Evolutionary conservation across 2,329 filamentous ascomycete genomes (phyloP).

Genomic region (Xylaria sp.): DNA sequence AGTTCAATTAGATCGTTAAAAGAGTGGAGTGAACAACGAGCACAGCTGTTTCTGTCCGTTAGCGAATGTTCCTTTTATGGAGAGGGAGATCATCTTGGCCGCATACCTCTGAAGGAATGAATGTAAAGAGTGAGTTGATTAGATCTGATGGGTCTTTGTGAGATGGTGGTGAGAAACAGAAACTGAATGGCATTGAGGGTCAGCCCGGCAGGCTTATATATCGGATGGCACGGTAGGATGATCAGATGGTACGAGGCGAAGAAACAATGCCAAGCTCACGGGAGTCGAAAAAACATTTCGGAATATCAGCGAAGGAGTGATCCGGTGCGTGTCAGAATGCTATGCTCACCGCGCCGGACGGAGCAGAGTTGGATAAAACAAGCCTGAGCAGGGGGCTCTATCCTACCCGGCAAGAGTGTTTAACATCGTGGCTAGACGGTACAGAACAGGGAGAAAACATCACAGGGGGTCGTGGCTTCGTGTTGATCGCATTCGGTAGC

Average conservation of each 20-base stretch:
- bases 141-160: conserved; percentile 51
- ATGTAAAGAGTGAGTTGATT: conserved; percentile 51
- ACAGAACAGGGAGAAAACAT: conserved; percentile 36
- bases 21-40: conserved; percentile 58
- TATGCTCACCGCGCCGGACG: conserved; percentile 40
- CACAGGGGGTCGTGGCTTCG: conserved; percentile 12
- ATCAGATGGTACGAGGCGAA: conserved; percentile 42
- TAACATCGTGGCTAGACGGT: conserved; percentile 32
- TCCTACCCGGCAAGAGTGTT: conserved; percentile 35
- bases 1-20: conserved; percentile 54
- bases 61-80: conserved; percentile 32
- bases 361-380: conserved; percentile 44
- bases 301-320: conserved; percentile 52
- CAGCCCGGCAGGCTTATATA: conserved; percentile 54
- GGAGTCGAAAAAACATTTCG: conserved; percentile 49
- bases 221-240: conserved; percentile 35
- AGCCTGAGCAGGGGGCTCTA: conserved; percentile 38
- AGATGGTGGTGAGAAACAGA: conserved; percentile 48
- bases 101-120: conserved; percentile 60
- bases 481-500: conserved; percentile 15
- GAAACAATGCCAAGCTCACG: conserved; percentile 46
- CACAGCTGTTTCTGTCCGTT: conserved; percentile 55
- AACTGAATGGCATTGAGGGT: conserved; percentile 40
- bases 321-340: conserved; percentile 56
- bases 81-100: conserved; percentile 5